Conservation (phyloP, 2,329 filamentous ascomycete species). For the Diplodia mutila region DNA sequence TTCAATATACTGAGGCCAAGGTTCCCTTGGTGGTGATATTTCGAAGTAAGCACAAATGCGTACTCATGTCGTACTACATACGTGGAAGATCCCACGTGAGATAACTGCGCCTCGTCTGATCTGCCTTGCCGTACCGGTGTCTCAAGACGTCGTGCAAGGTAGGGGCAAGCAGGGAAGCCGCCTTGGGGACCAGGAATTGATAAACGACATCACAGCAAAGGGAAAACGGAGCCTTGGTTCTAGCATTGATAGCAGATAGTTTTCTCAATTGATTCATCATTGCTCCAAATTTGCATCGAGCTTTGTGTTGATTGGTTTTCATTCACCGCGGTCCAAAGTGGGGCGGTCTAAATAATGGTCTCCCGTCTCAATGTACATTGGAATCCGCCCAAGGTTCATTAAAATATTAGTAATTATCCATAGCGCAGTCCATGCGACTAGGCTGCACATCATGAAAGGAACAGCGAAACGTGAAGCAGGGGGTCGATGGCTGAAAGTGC, state of each 20-base stretch:
- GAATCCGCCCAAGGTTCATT: slow-evolving; percentile 14
- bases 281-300: background rate
- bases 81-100: background rate
- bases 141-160: background rate
- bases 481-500: background rate
- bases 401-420: slow-evolving; percentile 22
- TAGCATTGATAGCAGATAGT: background rate
- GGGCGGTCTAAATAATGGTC: background rate
- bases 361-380: slow-evolving; percentile 14
- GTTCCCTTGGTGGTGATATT: background rate
- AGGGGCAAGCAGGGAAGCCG: background rate
- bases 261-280: slow-evolving; percentile 16
- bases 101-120: background rate
- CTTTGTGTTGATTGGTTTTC: slow-evolving; percentile 1
- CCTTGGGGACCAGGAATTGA: background rate
- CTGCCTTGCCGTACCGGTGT: background rate
- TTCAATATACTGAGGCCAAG: background rate
- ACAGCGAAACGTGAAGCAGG: slow-evolving; percentile 10
- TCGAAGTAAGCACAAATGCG: background rate
- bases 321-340: slow-evolving; percentile 4
- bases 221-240: background rate
- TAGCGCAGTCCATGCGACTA: slow-evolving; percentile 16
- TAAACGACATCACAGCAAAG: background rate
- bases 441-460: slow-evolving; percentile 22
- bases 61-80: background rate